Evolutionary conservation across 495 filamentous ascomycete genomes (phyloP).

Genomic region (Penicillium canescens): DNA sequence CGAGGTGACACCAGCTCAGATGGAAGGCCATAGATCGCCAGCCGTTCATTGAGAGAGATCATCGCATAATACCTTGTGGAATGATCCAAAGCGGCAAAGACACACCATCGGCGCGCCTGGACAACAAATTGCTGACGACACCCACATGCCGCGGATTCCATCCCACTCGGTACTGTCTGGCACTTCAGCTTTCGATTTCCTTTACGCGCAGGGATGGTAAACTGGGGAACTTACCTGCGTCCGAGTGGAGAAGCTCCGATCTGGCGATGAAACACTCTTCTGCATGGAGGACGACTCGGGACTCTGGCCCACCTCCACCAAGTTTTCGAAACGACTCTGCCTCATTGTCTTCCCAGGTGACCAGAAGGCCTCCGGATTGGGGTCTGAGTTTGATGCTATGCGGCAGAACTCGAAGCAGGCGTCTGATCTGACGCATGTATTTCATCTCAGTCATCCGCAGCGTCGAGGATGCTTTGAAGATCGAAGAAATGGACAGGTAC

Average conservation of each 20-base stretch:
- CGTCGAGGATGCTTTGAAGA: background rate
- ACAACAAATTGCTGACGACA: too few species aligned
- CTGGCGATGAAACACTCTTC: background rate
- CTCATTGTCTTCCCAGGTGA: slow-evolving; percentile 4
- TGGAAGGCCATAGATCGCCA: too few species aligned
- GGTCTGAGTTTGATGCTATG: background rate
- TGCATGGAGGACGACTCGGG: background rate
- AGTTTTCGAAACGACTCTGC: background rate
- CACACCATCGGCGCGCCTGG: too few species aligned
- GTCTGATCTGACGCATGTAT: background rate
- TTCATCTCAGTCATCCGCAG: background rate
- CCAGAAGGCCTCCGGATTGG: background rate
- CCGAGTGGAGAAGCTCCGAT: background rate
- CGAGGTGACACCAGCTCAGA: too few species aligned
- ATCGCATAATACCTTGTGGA: too few species aligned
- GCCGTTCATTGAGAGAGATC: too few species aligned
- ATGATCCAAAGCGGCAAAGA: too few species aligned
- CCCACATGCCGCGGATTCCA: too few species aligned
- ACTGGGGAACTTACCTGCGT: background rate
- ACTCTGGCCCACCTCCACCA: background rate
- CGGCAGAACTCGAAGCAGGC: background rate
- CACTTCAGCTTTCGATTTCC: too few species aligned
- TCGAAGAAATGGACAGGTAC: background rate
- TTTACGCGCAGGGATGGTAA: too few species aligned
- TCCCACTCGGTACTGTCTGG: too few species aligned